Evolutionary conservation across 768 basidiomycete genomes (phyloP), one percentile per base, ranked within the genome.

Genomic region (Kwoniella heveanensis): DNA sequence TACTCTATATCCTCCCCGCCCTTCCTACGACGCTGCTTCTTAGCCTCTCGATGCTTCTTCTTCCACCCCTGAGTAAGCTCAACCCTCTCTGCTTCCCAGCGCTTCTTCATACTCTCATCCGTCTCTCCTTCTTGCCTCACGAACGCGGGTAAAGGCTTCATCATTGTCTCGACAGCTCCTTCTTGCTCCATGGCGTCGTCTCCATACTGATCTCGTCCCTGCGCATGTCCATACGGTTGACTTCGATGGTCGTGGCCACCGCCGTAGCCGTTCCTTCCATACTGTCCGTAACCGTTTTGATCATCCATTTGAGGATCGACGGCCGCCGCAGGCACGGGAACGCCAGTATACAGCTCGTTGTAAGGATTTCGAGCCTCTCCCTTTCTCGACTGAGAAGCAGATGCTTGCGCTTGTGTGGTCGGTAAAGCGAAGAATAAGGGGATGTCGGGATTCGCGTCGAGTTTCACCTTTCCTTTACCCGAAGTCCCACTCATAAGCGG

Each of bases 41-140:
- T 76, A 3, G 77, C 81, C 50, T 82, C 81, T 53, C 81, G 71
- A 64, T 73, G 72, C 30, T 77, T 63, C 64, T 68, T 73, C 68
- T 81, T 81, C 72, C 73, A 81, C 62, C 78, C 79, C 32, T 73
- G 63, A 21, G 80, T 82, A 54, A 82, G 62, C 19, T 78, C 77
- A 27, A 76, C 63, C 63, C 70, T 73, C 15, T 75, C 70, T 39
- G 66, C 69, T 24, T 78, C 73, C 81, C 81, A 82, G 21, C 64
- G 64, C 51, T 64, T 65, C 58, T 70, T 73, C 74, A 80, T 80
- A 27, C 69, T 58, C 55, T 67, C 69, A 47, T 73, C 71, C 7
- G 58, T 66, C 49, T 62, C 63, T 1, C 60, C 67, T 50, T 66
- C 62, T 39, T 70, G 63, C 50, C 64, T 54, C 61, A 60, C 71